A percentile compares a stretch with the other conserved stretches of the same genome.
These are phyloP conservation scores for Tetrahymena thermophila DNA, from an alignment of 73 alveolate species.

Conservation along the genomic window DNA sequence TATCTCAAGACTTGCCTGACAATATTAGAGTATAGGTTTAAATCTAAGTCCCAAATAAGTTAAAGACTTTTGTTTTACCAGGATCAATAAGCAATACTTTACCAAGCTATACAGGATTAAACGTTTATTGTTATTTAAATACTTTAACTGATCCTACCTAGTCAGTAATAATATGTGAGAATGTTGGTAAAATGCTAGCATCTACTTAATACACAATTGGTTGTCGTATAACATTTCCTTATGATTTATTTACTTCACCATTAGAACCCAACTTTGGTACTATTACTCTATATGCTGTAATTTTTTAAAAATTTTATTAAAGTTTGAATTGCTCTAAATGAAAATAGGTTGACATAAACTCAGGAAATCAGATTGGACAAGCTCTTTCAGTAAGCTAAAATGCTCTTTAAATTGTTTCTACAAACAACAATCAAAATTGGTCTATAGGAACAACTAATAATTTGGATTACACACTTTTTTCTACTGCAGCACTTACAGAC, in stretches of 20 bases:
- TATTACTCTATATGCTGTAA: constrained; percentile 12
- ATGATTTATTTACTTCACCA: constrained; percentile 28
- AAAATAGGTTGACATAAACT: not conserved
- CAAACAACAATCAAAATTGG: not conserved
- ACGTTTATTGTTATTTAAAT: not conserved
- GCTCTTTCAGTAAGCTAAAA: not conserved
- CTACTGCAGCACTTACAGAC: not conserved
- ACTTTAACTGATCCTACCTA: not conserved
- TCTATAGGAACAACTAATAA: not conserved
- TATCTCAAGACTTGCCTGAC: constrained; percentile 17
- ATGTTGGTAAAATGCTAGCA: constrained; percentile 13
- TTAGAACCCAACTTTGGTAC: constrained; percentile 24
- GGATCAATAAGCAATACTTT: constrained; percentile 16
- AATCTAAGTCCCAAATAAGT: constrained; percentile 17
- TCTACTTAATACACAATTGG: constrained; percentile 5
- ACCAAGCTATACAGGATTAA: constrained; percentile 11
- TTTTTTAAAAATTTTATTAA: not conserved
- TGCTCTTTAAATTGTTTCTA: not conserved
- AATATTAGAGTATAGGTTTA: constrained; percentile 5
- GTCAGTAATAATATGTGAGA: constrained; percentile 10
- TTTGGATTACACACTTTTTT: not conserved
- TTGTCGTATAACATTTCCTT: constrained; percentile 36
- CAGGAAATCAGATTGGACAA: not conserved
- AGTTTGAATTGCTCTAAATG: not conserved
- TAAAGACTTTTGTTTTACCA: constrained; percentile 13